Base-by-base conservation (phyloP, 2,329 filamentous ascomycete genomes). In the Penicillium sp. region DNA sequence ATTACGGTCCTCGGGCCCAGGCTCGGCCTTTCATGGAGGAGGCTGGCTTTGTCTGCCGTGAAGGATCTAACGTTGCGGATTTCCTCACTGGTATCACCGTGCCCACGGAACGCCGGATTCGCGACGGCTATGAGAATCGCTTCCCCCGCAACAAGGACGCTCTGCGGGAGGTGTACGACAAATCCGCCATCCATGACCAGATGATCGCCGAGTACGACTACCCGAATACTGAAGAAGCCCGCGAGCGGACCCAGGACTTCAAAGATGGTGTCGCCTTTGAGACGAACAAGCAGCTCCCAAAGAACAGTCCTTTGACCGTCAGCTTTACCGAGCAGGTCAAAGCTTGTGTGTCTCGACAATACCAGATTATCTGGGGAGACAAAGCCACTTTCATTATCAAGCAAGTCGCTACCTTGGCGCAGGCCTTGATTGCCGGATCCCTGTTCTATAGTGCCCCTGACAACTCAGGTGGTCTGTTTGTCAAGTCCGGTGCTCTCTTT, bases 61-160 rank as follows among this genome's bases (percentile, higher is more conserved):
- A 83, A 6, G 81, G 83, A 5, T 81, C 85, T 28, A 89, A 86
- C 57, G 75, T 85, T 0, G 84, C 80, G 5, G 86, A 89, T 62
- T 89, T 77, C 68, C 67, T 88, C 21, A 88, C 85, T 1, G 83
- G 84, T 62, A 79, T 86, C 13, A 86, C 83, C 0, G 84, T 85
- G 5, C 76, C 77, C 0, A 79, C 76, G 0, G 78, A 80, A 54
- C 70, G 78, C 38, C 65, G 72, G 42, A 74, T 79, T 44, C 69
- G 65, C 7, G 63, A 70, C 2, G 77, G 75, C 0, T 77, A 70
- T 41, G 74, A 79, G 54, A 64, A 66, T 16, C 66, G 67, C 6
- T 77, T 79, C 55, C 78, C 78, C 5, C 70, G 75, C 13, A 78
- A 67, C 36, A 71, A 75, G 1, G 66, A 71, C 7, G 55, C 55